Evolutionary conservation across 2,329 filamentous ascomycete species (phyloP).

Genomic region (Penicillium sp.): DNA sequence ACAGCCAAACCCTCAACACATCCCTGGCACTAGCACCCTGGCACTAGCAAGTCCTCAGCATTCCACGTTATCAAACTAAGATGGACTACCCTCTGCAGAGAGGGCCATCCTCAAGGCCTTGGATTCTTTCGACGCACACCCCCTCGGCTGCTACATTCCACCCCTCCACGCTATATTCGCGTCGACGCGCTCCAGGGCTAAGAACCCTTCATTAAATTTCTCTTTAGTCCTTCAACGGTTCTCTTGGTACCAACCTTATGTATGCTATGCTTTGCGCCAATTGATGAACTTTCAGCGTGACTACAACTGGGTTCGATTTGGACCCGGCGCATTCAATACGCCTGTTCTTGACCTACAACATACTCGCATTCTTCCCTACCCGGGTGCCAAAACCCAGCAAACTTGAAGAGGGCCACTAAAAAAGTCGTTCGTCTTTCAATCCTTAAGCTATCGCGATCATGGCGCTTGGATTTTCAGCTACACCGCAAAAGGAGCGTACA

Average conservation of each 20-base stretch:
- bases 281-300: conserved; percentile 9
- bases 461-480: conserved; percentile 17
- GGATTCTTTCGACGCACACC: conserved; percentile 24
- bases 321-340: conserved; percentile 6
- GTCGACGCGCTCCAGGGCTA: conserved; percentile 25
- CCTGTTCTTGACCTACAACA: neutral
- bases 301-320: conserved; percentile 12
- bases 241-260: neutral
- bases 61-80: conserved; percentile 18
- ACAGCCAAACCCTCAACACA: conserved; percentile 4
- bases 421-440: neutral
- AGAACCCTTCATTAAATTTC: conserved; percentile 13
- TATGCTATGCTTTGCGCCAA: conserved; percentile 3
- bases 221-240: conserved; percentile 15
- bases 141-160: conserved; percentile 27
- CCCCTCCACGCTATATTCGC: conserved; percentile 27
- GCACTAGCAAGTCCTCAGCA: conserved; percentile 12
- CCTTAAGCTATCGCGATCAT: conserved; percentile 8
- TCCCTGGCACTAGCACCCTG: conserved; percentile 18
- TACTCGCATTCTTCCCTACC: neutral
- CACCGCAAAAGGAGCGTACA: conserved; percentile 29
- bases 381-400: neutral
- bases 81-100: neutral
- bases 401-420: neutral
- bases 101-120: conserved; percentile 7